Base-by-base conservation (phyloP, 2,329 filamentous ascomycete species). In the Aspergillus tubingensis region DNA sequence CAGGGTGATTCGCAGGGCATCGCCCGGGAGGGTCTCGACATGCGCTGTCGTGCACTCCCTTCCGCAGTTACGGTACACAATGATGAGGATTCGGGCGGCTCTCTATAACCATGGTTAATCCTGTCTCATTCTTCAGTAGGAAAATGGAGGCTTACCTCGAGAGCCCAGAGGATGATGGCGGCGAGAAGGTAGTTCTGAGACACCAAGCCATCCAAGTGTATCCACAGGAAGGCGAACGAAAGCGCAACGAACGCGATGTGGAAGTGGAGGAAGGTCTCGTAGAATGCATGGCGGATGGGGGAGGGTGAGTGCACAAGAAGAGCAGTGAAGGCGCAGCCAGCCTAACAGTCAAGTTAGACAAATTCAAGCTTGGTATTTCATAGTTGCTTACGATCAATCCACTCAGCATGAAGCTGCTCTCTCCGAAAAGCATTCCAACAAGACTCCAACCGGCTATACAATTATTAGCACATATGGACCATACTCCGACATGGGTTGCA, bases 181-280 rank as follows among this genome's bases (percentile, higher is more conserved):
- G 88, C 85, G 62, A 92, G 81, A 68, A 96, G 83, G 82, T 90
- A 96, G 1, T 87, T 82, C 49, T 90, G 81, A 71, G 94, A 90
- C 3, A 89, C 85, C 5, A 92, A 79, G 3, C 81, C 76, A 27
- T 91, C 85, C 8, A 90, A 87, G 79, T 98, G 95, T 39, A 93
- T 80, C 84, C 88, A 95, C 8, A 93, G 87, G 69, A 88, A 88
- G 59, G 85, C 81, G 54, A 97, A 85, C 51, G 82, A 80, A 57
- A 91, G 72, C 38, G 89, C 76, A 41, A 88, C 92, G 54, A 96
- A 79, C 39, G 91, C 75, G 67, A 96, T 92, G 78, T 98, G 95
- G 30, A 89, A 78, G 73, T 91, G 91, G 68, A 98, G 84, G 79
- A 99, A 99, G 1, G 92, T 96, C 79, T 99, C 95, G 80, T 99